These are phyloP conservation scores for Rubus idaeus DNA, from an alignment of 306 rosid genomes.

Conservation along the genomic window DNA sequence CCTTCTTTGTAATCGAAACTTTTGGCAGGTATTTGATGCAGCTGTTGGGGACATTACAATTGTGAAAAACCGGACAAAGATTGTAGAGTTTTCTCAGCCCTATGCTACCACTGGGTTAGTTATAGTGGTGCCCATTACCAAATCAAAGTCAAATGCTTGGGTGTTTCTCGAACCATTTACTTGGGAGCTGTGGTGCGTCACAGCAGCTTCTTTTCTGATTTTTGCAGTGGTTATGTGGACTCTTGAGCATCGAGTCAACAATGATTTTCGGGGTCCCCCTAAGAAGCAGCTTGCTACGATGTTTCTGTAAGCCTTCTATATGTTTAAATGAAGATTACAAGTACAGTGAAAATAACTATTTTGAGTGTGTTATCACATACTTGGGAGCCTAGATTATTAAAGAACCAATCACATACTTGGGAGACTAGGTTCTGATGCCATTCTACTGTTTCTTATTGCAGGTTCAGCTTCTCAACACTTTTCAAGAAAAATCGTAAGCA, in stretches of 20 bases:
- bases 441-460: slow-evolving; percentile 48
- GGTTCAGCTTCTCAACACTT: slow-evolving; percentile 97
- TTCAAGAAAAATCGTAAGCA: slow-evolving; percentile 88
- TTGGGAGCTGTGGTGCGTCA: slow-evolving; percentile 80
- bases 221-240: slow-evolving; percentile 84
- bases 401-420: slow-evolving; percentile 3
- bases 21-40: slow-evolving; percentile 76
- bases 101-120: slow-evolving; percentile 81
- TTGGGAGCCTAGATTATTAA: slow-evolving; percentile 11
- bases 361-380: slow-evolving; percentile 2
- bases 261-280: slow-evolving; percentile 94
- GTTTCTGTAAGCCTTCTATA: slow-evolving; percentile 56
- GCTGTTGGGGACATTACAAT: slow-evolving; percentile 94
- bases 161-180: slow-evolving; percentile 87
- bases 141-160: slow-evolving; percentile 72
- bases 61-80: slow-evolving; percentile 75
- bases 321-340: slow-evolving; percentile 9
- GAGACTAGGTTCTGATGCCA: slow-evolving; percentile 32
- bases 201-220: slow-evolving; percentile 66
- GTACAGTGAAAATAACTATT: not conserved
- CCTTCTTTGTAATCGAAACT: slow-evolving; percentile 24
- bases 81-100: slow-evolving; percentile 95
- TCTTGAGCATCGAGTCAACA: slow-evolving; percentile 90
- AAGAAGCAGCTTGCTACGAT: slow-evolving; percentile 71
- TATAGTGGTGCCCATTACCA: slow-evolving; percentile 73